Evolutionary conservation across 805 yeast genomes (phyloP).

Genomic region (Lachancea cidri): DNA sequence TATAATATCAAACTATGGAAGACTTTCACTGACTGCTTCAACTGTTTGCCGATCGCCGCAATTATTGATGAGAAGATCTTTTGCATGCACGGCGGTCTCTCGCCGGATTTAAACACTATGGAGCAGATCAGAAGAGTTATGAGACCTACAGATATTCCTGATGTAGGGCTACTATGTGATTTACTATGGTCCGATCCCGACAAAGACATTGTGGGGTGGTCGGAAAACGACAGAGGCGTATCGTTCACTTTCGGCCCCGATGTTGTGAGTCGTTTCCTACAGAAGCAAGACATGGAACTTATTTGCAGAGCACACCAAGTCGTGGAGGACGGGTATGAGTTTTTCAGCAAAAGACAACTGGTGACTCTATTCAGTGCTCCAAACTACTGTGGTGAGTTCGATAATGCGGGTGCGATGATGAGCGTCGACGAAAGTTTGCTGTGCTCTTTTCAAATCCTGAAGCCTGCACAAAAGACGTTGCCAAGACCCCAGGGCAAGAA

Average conservation of each 20-base stretch:
- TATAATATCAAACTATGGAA: constrained; percentile 98
- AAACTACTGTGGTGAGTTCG: constrained; percentile 98
- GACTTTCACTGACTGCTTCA: constrained; percentile 96
- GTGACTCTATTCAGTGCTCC: constrained; percentile 96
- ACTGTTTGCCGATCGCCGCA: constrained; percentile 97
- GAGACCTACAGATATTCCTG: constrained; percentile 99
- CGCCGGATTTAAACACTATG: constrained; percentile 96
- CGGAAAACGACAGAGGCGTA: constrained; percentile 98
- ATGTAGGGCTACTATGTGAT: constrained; percentile 93
- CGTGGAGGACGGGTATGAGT: constrained; percentile 98
- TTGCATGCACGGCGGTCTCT: constrained; percentile 98
- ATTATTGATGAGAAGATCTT: constrained; percentile 96
- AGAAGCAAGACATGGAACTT: constrained; percentile 96
- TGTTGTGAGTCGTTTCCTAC: constrained; percentile 92
- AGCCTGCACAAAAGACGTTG: constrained; percentile 86
- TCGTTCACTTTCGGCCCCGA: constrained; percentile 99
- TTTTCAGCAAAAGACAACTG: constrained; percentile 90
- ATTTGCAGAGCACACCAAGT: constrained; percentile 99
- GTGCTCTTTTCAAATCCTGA: constrained; percentile 93
- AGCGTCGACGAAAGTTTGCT: constrained; percentile 92
- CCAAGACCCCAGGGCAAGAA: constrained; percentile 35
- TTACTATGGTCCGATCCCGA: constrained; percentile 98
- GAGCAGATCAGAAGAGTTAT: constrained; percentile 97
- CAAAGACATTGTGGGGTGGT: constrained; percentile 97
- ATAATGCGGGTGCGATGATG: constrained; percentile 99